phyloP scores from a whole-genome alignment of 306 rosid genomes.

The Sicyos edulis region DNA sequence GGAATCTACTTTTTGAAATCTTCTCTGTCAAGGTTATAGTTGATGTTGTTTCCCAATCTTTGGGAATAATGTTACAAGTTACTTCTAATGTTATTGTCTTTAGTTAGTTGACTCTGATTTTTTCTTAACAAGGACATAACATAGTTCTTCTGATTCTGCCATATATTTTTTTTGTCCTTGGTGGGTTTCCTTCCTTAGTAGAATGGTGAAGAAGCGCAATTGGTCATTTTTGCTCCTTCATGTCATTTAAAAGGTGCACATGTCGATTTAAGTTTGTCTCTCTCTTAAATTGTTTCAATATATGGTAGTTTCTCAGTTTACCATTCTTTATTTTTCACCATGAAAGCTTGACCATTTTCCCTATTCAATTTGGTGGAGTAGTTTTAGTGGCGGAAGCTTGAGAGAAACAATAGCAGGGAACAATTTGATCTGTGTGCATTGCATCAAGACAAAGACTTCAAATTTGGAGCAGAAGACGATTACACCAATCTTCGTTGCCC shows the following conservation, averaged over 20 bases:
- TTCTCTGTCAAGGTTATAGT: background rate
- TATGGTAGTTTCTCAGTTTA: background rate
- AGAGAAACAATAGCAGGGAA: background rate
- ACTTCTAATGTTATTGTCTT: background rate
- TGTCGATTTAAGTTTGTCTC: background rate
- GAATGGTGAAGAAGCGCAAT: background rate
- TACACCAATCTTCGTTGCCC: background rate
- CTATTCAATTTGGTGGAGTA: background rate
- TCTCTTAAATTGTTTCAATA: conserved; percentile 1
- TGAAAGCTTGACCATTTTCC: conserved; percentile 2
- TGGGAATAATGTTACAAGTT: background rate
- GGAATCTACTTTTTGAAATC: background rate
- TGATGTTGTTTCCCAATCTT: background rate
- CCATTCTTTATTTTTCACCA: background rate
- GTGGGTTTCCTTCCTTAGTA: background rate
- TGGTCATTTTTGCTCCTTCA: background rate
- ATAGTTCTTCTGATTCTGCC: background rate
- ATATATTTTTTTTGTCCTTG: background rate
- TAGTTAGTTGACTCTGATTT: background rate
- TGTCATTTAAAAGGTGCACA: background rate
- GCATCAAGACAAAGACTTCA: background rate
- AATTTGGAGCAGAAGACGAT: background rate
- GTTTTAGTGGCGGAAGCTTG: background rate
- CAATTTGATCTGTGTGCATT: background rate
- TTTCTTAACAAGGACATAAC: background rate